These are phyloP conservation scores for Pestalotiopsis sp. DNA, from an alignment of 2,329 filamentous ascomycete genomes.

Conservation along the genomic window DNA sequence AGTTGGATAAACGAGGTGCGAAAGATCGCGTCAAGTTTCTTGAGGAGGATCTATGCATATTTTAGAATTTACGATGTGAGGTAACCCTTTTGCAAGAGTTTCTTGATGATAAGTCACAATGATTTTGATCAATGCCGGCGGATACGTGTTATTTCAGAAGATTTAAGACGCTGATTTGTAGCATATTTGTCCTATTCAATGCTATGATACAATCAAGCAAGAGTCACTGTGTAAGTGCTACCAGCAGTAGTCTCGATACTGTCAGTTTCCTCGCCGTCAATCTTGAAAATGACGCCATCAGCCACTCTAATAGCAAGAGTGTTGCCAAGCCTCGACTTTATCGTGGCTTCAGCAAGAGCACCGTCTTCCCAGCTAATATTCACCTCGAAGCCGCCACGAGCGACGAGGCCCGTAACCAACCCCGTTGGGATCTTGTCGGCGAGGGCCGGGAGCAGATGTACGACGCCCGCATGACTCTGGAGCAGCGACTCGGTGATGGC, in stretches of 20 bases:
- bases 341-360: not conserved
- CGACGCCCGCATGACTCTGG: conserved; percentile 31
- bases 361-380: conserved; percentile 13
- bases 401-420: conserved; percentile 12
- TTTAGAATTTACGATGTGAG: too few relatives aligned
- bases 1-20: too few relatives aligned
- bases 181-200: not conserved
- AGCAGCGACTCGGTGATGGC: conserved; percentile 48
- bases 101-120: too few relatives aligned
- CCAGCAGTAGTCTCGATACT: conserved; percentile 8
- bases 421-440: conserved; percentile 6
- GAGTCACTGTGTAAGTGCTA: conserved; percentile 1
- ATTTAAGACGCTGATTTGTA: not conserved
- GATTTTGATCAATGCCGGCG: not conserved
- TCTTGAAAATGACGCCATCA: not conserved
- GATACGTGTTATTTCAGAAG: not conserved
- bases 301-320: not conserved
- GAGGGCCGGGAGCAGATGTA: conserved; percentile 18
- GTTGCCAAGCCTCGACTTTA: conserved; percentile 6
- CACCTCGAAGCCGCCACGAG: conserved; percentile 18
- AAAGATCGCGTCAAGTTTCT: too few relatives aligned
- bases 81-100: too few relatives aligned
- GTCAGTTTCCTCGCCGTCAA: not conserved
- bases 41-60: too few relatives aligned
- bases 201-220: not conserved